Evolutionary conservation across 1,139 yeast genomes (phyloP).

Genomic region (Candida sanyaensis): DNA sequence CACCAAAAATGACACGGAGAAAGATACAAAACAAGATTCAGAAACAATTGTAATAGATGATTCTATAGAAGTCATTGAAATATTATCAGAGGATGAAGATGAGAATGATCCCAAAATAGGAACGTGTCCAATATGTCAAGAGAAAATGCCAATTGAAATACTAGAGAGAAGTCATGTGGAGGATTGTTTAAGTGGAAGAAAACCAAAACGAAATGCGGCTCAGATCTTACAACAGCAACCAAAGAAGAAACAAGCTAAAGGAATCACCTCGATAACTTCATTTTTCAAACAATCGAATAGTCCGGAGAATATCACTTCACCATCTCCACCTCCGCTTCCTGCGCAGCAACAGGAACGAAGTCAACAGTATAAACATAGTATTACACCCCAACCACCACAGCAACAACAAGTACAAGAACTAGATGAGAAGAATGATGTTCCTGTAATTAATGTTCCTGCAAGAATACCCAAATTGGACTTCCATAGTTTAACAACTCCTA

Average conservation of each 20-base stretch:
- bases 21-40: neutral
- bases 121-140: constrained; percentile 72
- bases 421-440: neutral
- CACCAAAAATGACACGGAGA: neutral
- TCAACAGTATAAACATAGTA: neutral
- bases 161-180: constrained; percentile 75
- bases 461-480: constrained; percentile 64
- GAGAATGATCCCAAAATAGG: constrained; percentile 30
- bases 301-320: constrained; percentile 1
- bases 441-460: neutral
- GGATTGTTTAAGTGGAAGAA: constrained; percentile 51
- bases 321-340: constrained; percentile 5
- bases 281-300: constrained; percentile 28
- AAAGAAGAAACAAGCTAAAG: constrained; percentile 13
- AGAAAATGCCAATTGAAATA: constrained; percentile 53
- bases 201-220: constrained; percentile 5
- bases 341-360: neutral
- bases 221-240: neutral
- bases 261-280: constrained; percentile 26
- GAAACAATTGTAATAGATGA: constrained; percentile 10
- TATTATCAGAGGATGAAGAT: constrained; percentile 17
- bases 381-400: neutral
- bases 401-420: neutral
- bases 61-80: constrained; percentile 18
- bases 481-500: constrained; percentile 57